phyloP scores from a whole-genome alignment of 495 filamentous ascomycete genomes.

The Xeromyces bisporus region DNA sequence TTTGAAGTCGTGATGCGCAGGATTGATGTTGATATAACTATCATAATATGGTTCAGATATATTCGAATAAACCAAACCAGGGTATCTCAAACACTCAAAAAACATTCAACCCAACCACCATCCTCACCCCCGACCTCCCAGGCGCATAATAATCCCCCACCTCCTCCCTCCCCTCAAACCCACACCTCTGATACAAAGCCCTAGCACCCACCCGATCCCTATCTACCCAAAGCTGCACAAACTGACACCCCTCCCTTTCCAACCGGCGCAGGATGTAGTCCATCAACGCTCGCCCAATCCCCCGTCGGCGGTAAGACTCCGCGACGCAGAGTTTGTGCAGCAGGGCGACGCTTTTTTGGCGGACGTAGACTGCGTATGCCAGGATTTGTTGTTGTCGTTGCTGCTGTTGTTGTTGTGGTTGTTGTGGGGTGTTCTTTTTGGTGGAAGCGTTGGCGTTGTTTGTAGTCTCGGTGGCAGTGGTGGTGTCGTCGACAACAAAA shows the following conservation, averaged over 20 bases:
- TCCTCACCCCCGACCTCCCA: constrained; percentile 38
- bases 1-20: no score
- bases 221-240: constrained; percentile 46
- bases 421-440: neutral
- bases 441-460: constrained; percentile 38
- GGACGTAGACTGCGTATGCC: constrained; percentile 39
- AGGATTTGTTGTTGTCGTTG: constrained; percentile 10
- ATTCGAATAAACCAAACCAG: no score
- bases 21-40: no score
- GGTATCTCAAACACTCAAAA: no score
- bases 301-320: constrained; percentile 32
- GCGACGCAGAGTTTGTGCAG: constrained; percentile 45
- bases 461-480: constrained; percentile 17
- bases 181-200: constrained; percentile 30
- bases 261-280: constrained; percentile 29
- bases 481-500: constrained; percentile 19
- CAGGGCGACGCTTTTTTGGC: constrained; percentile 32
- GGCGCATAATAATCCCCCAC: constrained; percentile 40
- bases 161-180: constrained; percentile 34
- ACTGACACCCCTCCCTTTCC: constrained; percentile 34
- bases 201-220: constrained; percentile 32
- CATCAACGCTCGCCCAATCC: constrained; percentile 35
- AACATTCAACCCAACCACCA: constrained; percentile 25
- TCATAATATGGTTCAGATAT: no score
- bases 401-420: constrained; percentile 1